Conservation (phyloP, 176 grass and related monocot species). For the Echinochloa phyllopogon region DNA sequence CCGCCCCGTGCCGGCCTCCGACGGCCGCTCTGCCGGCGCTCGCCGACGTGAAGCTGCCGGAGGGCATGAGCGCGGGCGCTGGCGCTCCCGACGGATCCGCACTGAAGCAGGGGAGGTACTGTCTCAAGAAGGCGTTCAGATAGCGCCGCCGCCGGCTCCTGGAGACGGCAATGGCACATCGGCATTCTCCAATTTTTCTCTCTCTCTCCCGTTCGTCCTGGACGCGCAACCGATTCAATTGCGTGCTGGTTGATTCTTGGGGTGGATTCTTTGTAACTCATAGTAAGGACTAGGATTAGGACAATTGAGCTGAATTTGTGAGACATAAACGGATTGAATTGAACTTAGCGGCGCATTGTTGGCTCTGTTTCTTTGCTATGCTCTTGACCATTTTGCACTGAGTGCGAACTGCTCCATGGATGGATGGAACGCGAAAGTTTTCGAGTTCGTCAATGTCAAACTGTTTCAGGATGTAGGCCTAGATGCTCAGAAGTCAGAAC, state of each 20-base stretch:
- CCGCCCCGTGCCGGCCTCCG: not conserved
- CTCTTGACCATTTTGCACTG: not conserved
- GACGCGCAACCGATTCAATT: not conserved
- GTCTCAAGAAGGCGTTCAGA: slow-evolving; percentile 47
- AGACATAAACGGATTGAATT: not conserved
- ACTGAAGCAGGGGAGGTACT: not conserved
- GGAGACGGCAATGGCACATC: not conserved
- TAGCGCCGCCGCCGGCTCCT: not conserved
- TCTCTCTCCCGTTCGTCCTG: not conserved
- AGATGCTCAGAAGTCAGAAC: not conserved
- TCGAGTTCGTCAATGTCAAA: not conserved
- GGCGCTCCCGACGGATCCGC: not conserved
- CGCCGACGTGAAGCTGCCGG: not conserved
- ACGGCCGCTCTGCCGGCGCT: not conserved
- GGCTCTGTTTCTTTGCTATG: not conserved
- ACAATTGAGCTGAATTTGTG: not conserved
- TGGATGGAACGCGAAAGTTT: not conserved
- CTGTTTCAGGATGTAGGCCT: not conserved
- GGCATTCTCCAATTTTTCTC: not conserved
- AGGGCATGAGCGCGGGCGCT: too few species aligned
- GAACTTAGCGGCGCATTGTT: not conserved
- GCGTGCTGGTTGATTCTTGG: not conserved
- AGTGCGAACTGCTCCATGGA: not conserved
- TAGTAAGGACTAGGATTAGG: not conserved
- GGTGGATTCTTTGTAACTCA: not conserved